A percentile compares a stretch with the other conserved stretches of the same genome.
phyloP scores from a whole-genome alignment of 2,329 filamentous ascomycete genomes.

The Fusarium tricinctum region DNA sequence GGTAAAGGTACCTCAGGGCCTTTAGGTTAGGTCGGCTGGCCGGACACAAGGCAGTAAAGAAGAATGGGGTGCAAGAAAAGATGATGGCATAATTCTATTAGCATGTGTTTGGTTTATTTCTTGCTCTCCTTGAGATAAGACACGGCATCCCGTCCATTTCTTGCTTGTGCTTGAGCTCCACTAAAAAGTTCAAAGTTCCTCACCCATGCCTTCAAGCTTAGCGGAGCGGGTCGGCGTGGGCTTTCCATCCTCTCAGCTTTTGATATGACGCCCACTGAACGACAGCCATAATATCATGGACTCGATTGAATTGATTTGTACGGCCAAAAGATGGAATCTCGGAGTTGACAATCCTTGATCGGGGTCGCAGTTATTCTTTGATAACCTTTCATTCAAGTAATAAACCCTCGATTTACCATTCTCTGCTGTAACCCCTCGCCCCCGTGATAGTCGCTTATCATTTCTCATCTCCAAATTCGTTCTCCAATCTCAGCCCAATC shows the following conservation, averaged over 20 bases:
- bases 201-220: slow-evolving; percentile 33
- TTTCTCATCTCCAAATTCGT: slow-evolving; percentile 29
- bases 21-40: slow-evolving; percentile 26
- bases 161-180: slow-evolving; percentile 38
- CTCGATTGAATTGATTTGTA: slow-evolving; percentile 31
- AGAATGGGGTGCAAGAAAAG: slow-evolving; percentile 29
- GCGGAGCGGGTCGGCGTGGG: slow-evolving; percentile 42
- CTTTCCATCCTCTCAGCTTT: no score
- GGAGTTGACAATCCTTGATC: slow-evolving; percentile 7
- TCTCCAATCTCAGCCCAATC: slow-evolving; percentile 17
- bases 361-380: not conserved
- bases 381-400: not conserved
- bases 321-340: slow-evolving; percentile 13
- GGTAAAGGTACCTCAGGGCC: slow-evolving; percentile 3
- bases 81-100: slow-evolving; percentile 7
- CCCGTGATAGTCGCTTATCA: slow-evolving; percentile 15
- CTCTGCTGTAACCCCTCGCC: not conserved
- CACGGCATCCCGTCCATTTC: slow-evolving; percentile 30
- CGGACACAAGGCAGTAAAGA: slow-evolving; percentile 30
- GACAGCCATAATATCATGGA: slow-evolving; percentile 3
- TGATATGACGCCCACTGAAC: slow-evolving; percentile 42
- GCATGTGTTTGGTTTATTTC: slow-evolving; percentile 23
- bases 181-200: slow-evolving; percentile 45
- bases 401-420: not conserved
- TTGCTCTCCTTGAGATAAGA: slow-evolving; percentile 37